Base-by-base conservation (phyloP, 2,329 filamentous ascomycete genomes). In the Chaetomium globosum region DNA sequence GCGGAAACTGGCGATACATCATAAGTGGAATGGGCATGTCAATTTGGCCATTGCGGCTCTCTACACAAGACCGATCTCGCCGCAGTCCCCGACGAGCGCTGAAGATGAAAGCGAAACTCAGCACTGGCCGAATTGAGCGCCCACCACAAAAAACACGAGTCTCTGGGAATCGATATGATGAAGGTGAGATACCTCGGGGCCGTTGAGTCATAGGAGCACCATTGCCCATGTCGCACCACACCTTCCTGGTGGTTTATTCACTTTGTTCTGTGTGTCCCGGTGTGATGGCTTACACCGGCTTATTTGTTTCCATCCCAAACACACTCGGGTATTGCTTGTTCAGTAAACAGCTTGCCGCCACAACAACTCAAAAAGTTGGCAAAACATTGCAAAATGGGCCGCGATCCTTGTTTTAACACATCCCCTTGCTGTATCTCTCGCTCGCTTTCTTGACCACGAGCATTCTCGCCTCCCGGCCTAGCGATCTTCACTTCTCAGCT, bases 231-330 rank as follows among this genome's bases (percentile, higher is more conserved):
- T 52, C 8, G 43, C 52, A 30, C 26, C 46, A 53, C 28, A 30
- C 28, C 51, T 12, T 8, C 9, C 31, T 43, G 31, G 58, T 16
- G 19, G 56, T 28, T 33, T n/a, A 21, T 61, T 26, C 19, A 26
- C 51, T 30, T 26, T 55, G 21, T 56, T 48, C n/a, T 59, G 56
- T 49, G 62, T 19, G 13, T n/a, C 4, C 4, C 33, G 33, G 16
- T 36, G 59, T 55, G 33, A 46, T 63, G 56, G 54, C 60, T 61
- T 53, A 36, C 36, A 56, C 48, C 19, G 39, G 26, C 7, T 31
- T 26, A 31, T 26, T 58, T 59, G 56, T 49, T 66, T 63, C 53
- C 61, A 59, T 63, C 61, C 46, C 61, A 63, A 59, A 21, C 54
- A 51, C 16, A 1, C 30, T 13, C 23, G 51, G 43, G 13, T 12